These are phyloP conservation scores for Penicillium concentricum DNA, from an alignment of 2,329 filamentous ascomycete species.

Conservation along the genomic window DNA sequence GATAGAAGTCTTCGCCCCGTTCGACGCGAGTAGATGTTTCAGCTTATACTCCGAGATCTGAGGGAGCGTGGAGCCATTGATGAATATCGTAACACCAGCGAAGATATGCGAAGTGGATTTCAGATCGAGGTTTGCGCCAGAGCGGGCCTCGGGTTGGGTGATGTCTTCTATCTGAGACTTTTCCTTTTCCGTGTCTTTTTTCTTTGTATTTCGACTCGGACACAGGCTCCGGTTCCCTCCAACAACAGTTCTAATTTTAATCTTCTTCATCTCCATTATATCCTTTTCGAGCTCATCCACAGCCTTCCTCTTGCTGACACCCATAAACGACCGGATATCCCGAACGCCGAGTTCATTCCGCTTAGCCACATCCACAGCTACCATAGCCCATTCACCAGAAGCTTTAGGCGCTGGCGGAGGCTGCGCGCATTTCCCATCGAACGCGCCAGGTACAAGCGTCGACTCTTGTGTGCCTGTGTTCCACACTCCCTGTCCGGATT, in stretches of 20 bases:
- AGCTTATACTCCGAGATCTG: constrained; percentile 81
- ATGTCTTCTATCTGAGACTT: neutral
- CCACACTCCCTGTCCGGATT: neutral
- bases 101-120: constrained; percentile 57
- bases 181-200: constrained; percentile 10
- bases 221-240: neutral
- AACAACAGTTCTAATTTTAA: neutral
- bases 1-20: constrained; percentile 72
- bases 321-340: constrained; percentile 50
- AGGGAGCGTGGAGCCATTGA: constrained; percentile 84
- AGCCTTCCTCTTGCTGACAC: constrained; percentile 46
- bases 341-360: constrained; percentile 30
- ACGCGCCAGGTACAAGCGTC: constrained; percentile 6
- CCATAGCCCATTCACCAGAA: constrained; percentile 53
- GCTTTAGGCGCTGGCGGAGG: constrained; percentile 17
- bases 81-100: constrained; percentile 69
- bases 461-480: neutral
- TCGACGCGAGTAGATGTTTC: constrained; percentile 70
- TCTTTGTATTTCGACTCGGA: neutral
- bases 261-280: constrained; percentile 13
- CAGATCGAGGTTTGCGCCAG: neutral
- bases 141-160: neutral
- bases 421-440: constrained; percentile 13
- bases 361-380: constrained; percentile 26
- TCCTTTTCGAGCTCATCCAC: constrained; percentile 25